Evolutionary conservation across 164 flowering plant species (phyloP).

Genomic region (Vitis labrusca): DNA sequence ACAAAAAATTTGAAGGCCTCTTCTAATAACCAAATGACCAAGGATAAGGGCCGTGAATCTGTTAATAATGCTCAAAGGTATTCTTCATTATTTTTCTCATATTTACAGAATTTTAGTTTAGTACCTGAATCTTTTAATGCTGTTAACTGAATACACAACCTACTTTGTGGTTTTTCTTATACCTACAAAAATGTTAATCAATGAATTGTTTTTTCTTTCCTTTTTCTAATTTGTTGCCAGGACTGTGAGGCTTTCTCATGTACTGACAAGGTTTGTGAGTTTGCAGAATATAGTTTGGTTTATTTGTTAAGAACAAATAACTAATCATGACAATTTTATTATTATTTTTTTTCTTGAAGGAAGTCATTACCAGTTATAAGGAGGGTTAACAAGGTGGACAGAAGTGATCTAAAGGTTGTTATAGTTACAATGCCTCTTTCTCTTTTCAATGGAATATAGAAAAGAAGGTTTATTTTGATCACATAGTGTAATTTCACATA

Average conservation of each 20-base stretch:
- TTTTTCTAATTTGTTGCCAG: conserved; percentile 19
- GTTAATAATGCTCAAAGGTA: conserved; percentile 26
- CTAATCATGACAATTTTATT: background rate
- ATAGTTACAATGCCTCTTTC: background rate
- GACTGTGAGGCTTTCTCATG: conserved; percentile 20
- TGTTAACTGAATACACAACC: background rate
- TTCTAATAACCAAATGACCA: conserved; percentile 20
- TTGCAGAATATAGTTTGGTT: background rate
- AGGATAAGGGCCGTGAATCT: conserved; percentile 15
- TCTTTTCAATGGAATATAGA: no score
- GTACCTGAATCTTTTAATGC: background rate
- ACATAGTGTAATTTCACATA: no score
- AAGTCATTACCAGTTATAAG: conserved; percentile 40
- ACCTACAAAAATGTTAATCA: background rate
- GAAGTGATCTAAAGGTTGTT: conserved; percentile 19
- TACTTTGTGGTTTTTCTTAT: no score
- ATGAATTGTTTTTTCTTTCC: background rate
- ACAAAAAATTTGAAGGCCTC: conserved; percentile 21
- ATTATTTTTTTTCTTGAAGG: conserved; percentile 27
- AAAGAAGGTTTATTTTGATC: background rate
- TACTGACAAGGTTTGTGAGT: conserved; percentile 31
- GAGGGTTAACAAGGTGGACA: conserved; percentile 19
- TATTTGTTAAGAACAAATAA: background rate
- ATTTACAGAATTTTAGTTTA: background rate
- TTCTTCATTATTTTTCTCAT: background rate